phyloP scores from a whole-genome alignment of 768 basidiomycete species.

The Boletus rufocinnamomeus region DNA sequence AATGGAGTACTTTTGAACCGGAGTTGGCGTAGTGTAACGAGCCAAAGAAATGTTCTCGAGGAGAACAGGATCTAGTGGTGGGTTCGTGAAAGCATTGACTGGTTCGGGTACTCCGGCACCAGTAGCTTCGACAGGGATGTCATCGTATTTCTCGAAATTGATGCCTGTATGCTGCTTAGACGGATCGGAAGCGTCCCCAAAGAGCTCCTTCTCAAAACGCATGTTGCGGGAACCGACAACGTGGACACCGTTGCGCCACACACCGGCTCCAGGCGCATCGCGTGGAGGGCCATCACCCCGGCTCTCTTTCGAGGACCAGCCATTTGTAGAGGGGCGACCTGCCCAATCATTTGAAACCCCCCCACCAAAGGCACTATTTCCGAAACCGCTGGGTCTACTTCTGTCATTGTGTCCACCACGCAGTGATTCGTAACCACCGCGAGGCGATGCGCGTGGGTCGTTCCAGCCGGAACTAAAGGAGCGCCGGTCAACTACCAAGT shows the following conservation, averaged over 20 bases:
- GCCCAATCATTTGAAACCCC: conserved; percentile 40
- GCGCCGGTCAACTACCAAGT: conserved; percentile 22
- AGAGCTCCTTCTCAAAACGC: conserved; percentile 95
- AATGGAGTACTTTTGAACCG: conserved; percentile 99
- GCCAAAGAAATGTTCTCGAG: conserved; percentile 94
- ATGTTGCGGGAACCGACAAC: conserved; percentile 79
- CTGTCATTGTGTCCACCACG: conserved; percentile 44
- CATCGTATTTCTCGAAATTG: conserved; percentile 99
- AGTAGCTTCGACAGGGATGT: conserved; percentile 98
- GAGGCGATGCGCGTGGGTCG: conserved; percentile 72
- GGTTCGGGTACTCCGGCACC: conserved; percentile 98
- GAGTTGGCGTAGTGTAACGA: conserved; percentile 93
- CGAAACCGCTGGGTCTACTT: conserved; percentile 43
- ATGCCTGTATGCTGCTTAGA: conserved; percentile 94
- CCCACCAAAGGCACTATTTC: conserved; percentile 37
- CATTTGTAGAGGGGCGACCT: conserved; percentile 39
- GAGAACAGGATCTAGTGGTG: conserved; percentile 90
- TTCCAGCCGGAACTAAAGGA: conserved; percentile 64
- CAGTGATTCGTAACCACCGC: conserved; percentile 44
- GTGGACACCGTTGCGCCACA: conserved; percentile 90
- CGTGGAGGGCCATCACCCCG: conserved; percentile 45
- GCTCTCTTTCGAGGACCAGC: conserved; percentile 39
- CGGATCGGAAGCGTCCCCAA: conserved; percentile 83
- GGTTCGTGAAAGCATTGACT: conserved; percentile 79
- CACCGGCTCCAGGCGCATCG: conserved; percentile 54